Base-by-base conservation (phyloP, 495 filamentous ascomycete genomes). In the Apiosordaria backusii region DNA sequence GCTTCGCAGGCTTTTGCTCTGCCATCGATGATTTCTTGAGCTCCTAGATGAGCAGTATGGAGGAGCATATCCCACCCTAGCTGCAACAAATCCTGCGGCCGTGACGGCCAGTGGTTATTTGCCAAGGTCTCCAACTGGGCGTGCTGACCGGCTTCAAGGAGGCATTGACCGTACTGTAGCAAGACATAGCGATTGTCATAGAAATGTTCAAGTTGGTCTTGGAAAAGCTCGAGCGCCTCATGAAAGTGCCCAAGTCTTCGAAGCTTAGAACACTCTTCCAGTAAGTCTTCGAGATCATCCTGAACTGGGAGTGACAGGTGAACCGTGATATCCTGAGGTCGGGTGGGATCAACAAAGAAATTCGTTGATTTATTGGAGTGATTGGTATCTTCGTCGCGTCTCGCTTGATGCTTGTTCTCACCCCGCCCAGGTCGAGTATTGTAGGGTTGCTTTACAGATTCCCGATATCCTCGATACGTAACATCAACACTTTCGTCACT, bases 141-240 rank as follows among this genome's bases (percentile, higher is more conserved):
- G 21, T 52, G 52, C 22, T 63, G 27, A 10, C 40, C 40, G 3
- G 50, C 50, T 21, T 63, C 61, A 24, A 53, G 52, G 15, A 63
- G 22, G 52, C 61, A 63, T 5, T 45, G 22, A 3, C 29, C 61
- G 35, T 63, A 63, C 35, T 63, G 61, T n/a, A 63, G 22, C 61
- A 63, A 52, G 18, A 63, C 35, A 52, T 63, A 63, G 9, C 45
- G 18, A 16, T 63, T 63, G 25, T 63, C 35, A 10, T 52, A 5
- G 21, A 63, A 52, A 16, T 52, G 35, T 13, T 23, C 16, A 7
- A 63, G 61, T 5, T 63, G 35, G 29, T 21, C 16, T 6, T 53
- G 9, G 40, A 63, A 63, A 6, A 50, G 40, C 29, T 22, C 35
- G 61, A 63, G 45, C 13, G 61, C 29, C 18, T 63, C 29, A 16